Conservation (phyloP, 1,284 basidiomycete genomes). For the Boletus nobilissimus region DNA sequence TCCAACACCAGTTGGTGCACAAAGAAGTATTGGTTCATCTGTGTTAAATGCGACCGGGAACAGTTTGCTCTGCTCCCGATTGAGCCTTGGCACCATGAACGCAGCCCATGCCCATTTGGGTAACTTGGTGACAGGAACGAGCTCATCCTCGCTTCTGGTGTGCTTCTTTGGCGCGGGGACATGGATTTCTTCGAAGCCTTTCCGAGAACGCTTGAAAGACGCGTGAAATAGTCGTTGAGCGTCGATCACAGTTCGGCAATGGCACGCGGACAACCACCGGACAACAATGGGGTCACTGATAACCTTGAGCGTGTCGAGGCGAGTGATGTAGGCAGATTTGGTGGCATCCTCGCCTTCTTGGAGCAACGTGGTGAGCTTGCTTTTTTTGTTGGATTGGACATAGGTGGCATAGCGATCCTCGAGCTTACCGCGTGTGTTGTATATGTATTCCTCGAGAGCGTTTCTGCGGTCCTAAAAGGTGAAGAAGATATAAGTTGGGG, state of each 20-base stretch:
- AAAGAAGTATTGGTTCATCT: conserved; percentile 94
- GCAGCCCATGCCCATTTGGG: conserved; percentile 92
- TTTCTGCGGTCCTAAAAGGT: conserved; percentile 87
- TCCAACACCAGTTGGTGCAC: conserved; percentile 98
- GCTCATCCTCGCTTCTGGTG: conserved; percentile 71
- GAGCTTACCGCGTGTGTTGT: conserved; percentile 91
- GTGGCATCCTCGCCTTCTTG: conserved; percentile 89
- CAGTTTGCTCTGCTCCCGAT: conserved; percentile 93
- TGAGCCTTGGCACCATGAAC: conserved; percentile 87
- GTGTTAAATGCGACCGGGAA: conserved; percentile 94
- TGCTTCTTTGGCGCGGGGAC: conserved; percentile 93
- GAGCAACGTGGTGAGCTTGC: conserved; percentile 74
- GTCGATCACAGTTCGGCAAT: conserved; percentile 84
- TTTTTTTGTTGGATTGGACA: conserved; percentile 80
- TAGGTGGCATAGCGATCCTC: conserved; percentile 85
- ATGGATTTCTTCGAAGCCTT: conserved; percentile 99
- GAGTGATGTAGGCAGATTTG: conserved; percentile 88
- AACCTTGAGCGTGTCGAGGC: conserved; percentile 82
- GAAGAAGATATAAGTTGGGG: not conserved
- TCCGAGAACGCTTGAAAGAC: conserved; percentile 95
- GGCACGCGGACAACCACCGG: conserved; percentile 80
- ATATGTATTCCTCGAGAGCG: conserved; percentile 96
- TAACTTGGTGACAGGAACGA: conserved; percentile 80
- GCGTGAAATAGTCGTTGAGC: conserved; percentile 83
- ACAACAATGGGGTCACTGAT: conserved; percentile 86